Conservation (phyloP, 257 asterid genomes). For the Linaria vulgaris region DNA sequence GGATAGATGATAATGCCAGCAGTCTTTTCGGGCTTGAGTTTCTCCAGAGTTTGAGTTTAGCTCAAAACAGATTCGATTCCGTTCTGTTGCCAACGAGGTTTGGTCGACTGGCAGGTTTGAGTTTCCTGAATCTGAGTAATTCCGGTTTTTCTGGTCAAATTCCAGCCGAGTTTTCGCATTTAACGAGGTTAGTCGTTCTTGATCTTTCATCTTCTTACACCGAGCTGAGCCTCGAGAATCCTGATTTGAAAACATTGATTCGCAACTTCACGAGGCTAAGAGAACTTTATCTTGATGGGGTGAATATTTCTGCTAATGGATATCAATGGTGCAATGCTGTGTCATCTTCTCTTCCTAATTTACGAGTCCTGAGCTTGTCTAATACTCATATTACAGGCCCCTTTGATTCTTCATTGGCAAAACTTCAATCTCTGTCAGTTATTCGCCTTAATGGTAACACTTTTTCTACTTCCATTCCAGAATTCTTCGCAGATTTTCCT, state of each 20-base stretch:
- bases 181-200: slow-evolving; percentile 41
- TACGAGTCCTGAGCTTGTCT: slow-evolving; percentile 46
- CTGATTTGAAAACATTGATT: slow-evolving; percentile 26
- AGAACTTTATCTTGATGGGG: slow-evolving; percentile 54
- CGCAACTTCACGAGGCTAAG: slow-evolving; percentile 28
- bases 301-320: slow-evolving; percentile 36
- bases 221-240: too few relatives aligned
- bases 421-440: slow-evolving; percentile 41
- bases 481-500: slow-evolving; percentile 40
- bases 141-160: slow-evolving; percentile 47
- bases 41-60: slow-evolving; percentile 41
- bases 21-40: slow-evolving; percentile 36
- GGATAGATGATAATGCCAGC: slow-evolving; percentile 22
- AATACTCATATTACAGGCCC: slow-evolving; percentile 38
- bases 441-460: slow-evolving; percentile 43
- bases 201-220: slow-evolving; percentile 33
- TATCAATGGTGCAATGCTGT: slow-evolving; percentile 41
- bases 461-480: slow-evolving; percentile 40
- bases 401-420: slow-evolving; percentile 30
- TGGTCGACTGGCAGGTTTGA: slow-evolving; percentile 36
- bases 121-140: slow-evolving; percentile 41
- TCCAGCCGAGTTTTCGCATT: slow-evolving; percentile 33
- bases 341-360: slow-evolving; percentile 37
- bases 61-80: slow-evolving; percentile 31
- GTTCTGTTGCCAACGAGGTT: slow-evolving; percentile 33